phyloP scores from a whole-genome alignment of 2,329 filamentous ascomycete species.

The Byssochlamys sp. region DNA sequence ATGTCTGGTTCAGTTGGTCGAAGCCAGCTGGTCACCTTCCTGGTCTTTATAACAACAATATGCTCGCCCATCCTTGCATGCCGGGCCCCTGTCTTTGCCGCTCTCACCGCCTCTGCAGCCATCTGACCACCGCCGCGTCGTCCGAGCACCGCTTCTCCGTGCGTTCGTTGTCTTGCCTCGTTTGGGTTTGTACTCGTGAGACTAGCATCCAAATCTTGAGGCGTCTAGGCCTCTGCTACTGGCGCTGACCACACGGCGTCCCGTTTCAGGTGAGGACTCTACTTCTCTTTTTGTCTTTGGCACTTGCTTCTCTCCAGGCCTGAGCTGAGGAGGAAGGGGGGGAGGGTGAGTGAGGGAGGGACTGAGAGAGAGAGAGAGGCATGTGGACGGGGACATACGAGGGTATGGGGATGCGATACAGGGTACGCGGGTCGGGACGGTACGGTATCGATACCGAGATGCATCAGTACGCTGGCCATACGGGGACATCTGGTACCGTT shows the following conservation, averaged over 20 bases:
- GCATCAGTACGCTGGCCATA: not conserved
- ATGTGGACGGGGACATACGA: not conserved
- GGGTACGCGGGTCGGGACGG: not conserved
- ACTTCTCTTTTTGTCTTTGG: not conserved
- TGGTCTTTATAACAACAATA: constrained; percentile 2
- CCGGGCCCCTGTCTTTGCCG: not conserved
- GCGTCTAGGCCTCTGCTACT: not conserved
- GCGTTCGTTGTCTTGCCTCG: not conserved
- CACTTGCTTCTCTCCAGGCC: not conserved
- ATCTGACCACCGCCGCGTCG: not conserved
- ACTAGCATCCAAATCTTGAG: not conserved
- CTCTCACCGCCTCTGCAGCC: not conserved
- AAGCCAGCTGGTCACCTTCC: not conserved
- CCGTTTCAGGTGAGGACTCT: not conserved
- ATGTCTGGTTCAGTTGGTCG: not conserved
- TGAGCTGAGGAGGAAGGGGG: not conserved
- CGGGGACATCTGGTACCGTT: not conserved
- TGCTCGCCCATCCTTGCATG: not conserved
- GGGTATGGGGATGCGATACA: not conserved
- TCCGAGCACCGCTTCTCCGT: not conserved
- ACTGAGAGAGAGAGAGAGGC: not conserved
- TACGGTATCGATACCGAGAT: not conserved
- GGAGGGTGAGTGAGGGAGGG: not conserved
- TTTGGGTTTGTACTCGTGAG: not conserved
- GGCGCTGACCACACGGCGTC: not conserved